Conservation (phyloP, 495 filamentous ascomycete species). For the Wilcoxina mikolae region DNA sequence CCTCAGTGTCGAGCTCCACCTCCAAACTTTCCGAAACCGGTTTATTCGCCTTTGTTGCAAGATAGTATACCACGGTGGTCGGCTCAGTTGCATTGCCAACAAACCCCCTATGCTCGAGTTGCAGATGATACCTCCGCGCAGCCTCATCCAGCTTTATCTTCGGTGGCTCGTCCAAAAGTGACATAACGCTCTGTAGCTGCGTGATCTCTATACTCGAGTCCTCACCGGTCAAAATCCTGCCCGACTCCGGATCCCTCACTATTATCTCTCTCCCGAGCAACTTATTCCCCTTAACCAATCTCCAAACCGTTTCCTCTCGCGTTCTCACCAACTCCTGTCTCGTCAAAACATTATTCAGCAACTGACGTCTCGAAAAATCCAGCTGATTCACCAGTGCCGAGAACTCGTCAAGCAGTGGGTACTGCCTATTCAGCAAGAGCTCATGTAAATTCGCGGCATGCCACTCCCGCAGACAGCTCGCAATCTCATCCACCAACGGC, state of each 20-base stretch:
- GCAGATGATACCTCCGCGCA: constrained; percentile 58
- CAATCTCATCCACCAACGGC: constrained; percentile 92
- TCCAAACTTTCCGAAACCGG: constrained; percentile 71
- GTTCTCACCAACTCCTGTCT: constrained; percentile 58
- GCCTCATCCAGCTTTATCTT: constrained; percentile 49
- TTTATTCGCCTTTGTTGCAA: constrained; percentile 54
- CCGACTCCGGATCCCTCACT: constrained; percentile 72
- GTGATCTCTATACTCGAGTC: constrained; percentile 89
- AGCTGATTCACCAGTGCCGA: constrained; percentile 62
- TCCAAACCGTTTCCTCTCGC: constrained; percentile 83
- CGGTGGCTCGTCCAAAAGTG: constrained; percentile 69
- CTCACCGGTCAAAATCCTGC: constrained; percentile 73
- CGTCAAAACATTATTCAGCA: constrained; percentile 86
- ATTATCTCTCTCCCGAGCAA: constrained; percentile 82
- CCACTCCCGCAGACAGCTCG: constrained; percentile 92
- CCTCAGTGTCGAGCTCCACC: constrained; percentile 60
- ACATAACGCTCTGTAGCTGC: constrained; percentile 87
- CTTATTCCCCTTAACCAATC: constrained; percentile 85
- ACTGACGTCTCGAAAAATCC: constrained; percentile 69
- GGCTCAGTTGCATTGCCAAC: constrained; percentile 55
- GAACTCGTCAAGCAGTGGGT: constrained; percentile 65
- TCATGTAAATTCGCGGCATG: constrained; percentile 94
- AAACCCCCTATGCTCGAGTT: constrained; percentile 69
- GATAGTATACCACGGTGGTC: constrained; percentile 62
- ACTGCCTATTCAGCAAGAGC: constrained; percentile 67